These are phyloP conservation scores for Plicaturopsis crispa DNA, from an alignment of 768 basidiomycete species.

Conservation along the genomic window DNA sequence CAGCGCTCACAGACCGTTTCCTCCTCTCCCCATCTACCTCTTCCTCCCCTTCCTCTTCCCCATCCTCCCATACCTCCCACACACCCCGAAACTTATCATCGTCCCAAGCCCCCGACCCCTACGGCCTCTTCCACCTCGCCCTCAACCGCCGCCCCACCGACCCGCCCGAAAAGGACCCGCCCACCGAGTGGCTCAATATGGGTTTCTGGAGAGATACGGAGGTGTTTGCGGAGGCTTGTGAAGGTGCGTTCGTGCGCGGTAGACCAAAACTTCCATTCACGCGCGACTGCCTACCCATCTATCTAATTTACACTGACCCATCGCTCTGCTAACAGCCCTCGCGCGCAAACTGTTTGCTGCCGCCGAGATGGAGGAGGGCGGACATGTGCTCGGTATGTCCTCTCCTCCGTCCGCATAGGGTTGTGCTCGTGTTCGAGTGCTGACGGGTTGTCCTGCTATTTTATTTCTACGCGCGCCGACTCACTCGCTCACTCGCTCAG, in stretches of 20 bases:
- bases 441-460: no score
- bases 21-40: no score
- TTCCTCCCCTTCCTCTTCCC: conserved; percentile 3
- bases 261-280: no score
- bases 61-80: conserved; percentile 2
- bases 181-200: conserved; percentile 68
- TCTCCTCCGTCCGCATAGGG: no score
- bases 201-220: conserved; percentile 54
- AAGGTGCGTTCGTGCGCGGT: conserved; percentile 39
- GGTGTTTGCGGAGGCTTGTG: conserved; percentile 51
- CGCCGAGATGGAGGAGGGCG: conserved; percentile 30
- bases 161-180: conserved; percentile 21
- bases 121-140: conserved; percentile 49
- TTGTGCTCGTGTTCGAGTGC: no score
- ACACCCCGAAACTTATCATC: conserved; percentile 5
- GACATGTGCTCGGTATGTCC: conserved; percentile 44
- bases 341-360: conserved; percentile 42
- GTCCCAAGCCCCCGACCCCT: conserved; percentile 40
- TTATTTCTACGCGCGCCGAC: not conserved
- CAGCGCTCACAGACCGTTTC: no score
- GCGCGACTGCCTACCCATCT: not conserved
- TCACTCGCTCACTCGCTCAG: conserved; percentile 22
- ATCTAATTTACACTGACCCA: not conserved
- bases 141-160: conserved; percentile 38
- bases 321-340: conserved; percentile 31